Conservation (phyloP, 306 rosid species). For the Quercus wislizeni region DNA sequence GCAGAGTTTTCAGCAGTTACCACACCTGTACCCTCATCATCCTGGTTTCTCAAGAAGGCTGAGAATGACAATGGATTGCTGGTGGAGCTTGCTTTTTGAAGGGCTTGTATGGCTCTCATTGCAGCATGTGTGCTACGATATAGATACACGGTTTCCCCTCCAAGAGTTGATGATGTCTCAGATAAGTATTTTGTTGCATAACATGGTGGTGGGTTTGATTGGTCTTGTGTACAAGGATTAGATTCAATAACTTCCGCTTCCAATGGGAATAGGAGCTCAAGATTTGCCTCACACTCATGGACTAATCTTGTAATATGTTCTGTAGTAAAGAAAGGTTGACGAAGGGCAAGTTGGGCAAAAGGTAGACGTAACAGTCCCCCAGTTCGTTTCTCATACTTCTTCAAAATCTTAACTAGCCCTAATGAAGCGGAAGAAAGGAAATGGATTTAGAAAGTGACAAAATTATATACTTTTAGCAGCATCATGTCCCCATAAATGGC, state of each 20-base stretch:
- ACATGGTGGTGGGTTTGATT: constrained; percentile 24
- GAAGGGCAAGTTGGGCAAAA: constrained; percentile 76
- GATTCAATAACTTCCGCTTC: constrained; percentile 86
- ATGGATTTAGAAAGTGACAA: constrained; percentile 13
- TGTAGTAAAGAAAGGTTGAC: constrained; percentile 81
- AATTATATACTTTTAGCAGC: constrained; percentile 4
- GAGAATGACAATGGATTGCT: constrained; percentile 80
- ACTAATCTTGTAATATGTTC: constrained; percentile 82
- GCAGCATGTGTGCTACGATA: constrained; percentile 90
- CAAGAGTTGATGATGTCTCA: constrained; percentile 51
- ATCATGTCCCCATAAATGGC: constrained; percentile 13
- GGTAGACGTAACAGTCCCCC: constrained; percentile 76
- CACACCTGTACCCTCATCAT: constrained; percentile 66
- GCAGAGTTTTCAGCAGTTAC: constrained; percentile 85
- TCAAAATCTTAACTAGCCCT: constrained; percentile 87
- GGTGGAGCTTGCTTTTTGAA: constrained; percentile 86
- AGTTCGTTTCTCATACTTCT: constrained; percentile 93
- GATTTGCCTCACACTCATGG: constrained; percentile 81
- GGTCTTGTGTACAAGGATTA: constrained; percentile 29
- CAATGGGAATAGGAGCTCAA: constrained; percentile 87
- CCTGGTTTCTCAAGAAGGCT: constrained; percentile 54
- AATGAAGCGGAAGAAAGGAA: constrained; percentile 33
- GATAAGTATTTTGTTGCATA: constrained; percentile 17
- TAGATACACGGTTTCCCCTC: constrained; percentile 58
- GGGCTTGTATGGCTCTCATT: constrained; percentile 74